Percentiles rank a stretch among this genome's conserved stretches.
phyloP scores from a whole-genome alignment of 2,329 filamentous ascomycete genomes.

The Pleomassaria siparia region DNA sequence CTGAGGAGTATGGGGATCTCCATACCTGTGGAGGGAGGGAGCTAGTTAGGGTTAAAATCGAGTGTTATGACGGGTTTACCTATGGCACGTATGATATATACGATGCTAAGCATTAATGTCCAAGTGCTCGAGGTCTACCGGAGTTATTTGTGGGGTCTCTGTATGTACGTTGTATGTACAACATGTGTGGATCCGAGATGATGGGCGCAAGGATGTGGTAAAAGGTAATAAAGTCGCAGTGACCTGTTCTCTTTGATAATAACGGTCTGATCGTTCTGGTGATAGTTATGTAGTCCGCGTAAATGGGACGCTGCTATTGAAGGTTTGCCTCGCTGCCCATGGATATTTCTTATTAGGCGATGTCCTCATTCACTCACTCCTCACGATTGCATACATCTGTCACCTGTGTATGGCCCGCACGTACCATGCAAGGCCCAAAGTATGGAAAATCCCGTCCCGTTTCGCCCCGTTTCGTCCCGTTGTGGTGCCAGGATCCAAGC shows the following conservation, averaged over 20 bases:
- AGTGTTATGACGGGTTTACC: not conserved
- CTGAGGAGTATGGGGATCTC: conserved; percentile 31
- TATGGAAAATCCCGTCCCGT: no score
- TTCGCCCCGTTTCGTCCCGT: not conserved
- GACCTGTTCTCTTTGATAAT: not conserved
- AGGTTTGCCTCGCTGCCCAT: not conserved
- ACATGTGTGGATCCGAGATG: not conserved
- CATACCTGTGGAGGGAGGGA: conserved; percentile 17
- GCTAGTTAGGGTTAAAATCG: not conserved
- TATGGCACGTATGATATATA: not conserved
- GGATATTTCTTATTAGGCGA: not conserved
- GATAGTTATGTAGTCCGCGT: not conserved
- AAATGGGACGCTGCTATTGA: not conserved
- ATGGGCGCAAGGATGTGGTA: not conserved
- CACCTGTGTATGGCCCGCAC: no score
- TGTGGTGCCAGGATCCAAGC: not conserved
- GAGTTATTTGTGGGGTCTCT: not conserved
- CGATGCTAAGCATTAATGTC: conserved; percentile 3
- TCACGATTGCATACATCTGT: no score
- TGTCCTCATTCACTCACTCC: no score
- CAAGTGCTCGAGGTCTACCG: not conserved
- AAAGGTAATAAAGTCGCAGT: not conserved
- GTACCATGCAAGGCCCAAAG: not conserved
- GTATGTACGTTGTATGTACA: no score
- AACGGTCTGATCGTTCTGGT: not conserved